These are phyloP conservation scores for Firmiana major DNA, from an alignment of 345 rosid genomes.

Conservation along the genomic window DNA sequence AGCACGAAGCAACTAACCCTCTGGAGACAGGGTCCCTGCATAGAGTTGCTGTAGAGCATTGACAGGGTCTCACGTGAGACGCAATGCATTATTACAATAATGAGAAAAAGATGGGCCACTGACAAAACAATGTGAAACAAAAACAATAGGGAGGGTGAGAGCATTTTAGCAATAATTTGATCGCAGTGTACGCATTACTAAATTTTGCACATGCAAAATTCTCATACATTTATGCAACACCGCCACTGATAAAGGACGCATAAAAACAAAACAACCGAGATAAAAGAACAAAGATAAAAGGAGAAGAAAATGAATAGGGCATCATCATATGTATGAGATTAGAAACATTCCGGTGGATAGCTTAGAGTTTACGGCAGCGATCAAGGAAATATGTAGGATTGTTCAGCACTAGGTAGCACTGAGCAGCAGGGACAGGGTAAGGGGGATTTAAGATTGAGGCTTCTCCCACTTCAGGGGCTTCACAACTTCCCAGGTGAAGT, in stretches of 20 bases:
- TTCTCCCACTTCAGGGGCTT: conserved; percentile 76
- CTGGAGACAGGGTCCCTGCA: no score
- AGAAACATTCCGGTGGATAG: conserved; percentile 8
- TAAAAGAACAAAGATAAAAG: neutral
- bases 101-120: neutral
- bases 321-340: conserved; percentile 25
- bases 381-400: conserved; percentile 8
- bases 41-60: no score
- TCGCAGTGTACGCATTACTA: neutral
- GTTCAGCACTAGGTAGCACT: conserved; percentile 9
- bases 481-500: conserved; percentile 81
- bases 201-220: conserved; percentile 15
- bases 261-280: neutral
- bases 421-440: conserved; percentile 1
- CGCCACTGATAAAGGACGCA: conserved; percentile 10
- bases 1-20: no score
- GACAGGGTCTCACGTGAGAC: no score
- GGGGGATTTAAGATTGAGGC: conserved; percentile 37
- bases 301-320: conserved; percentile 2
- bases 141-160: no score
- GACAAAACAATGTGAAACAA: neutral
- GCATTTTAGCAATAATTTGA: neutral
- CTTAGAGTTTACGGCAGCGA: conserved; percentile 13
- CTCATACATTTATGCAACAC: conserved; percentile 17
- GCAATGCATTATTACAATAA: no score